These are phyloP conservation scores for Xylaria sp. DNA, from an alignment of 2,329 filamentous ascomycete genomes.

Conservation along the genomic window DNA sequence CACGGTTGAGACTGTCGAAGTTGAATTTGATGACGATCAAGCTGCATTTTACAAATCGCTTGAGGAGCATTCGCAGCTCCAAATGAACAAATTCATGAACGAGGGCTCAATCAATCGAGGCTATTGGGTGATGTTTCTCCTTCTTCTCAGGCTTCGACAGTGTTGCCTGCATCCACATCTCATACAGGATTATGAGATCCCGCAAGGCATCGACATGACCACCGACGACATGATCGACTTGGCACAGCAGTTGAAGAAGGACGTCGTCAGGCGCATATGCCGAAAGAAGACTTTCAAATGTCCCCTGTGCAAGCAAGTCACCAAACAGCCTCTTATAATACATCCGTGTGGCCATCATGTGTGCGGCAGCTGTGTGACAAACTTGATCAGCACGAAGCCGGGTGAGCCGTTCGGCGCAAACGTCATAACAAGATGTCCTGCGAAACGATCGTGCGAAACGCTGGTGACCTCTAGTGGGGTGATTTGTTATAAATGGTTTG, in stretches of 20 bases:
- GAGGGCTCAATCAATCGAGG: constrained; percentile 52
- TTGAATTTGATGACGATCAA: constrained; percentile 64
- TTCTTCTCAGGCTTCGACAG: constrained; percentile 75
- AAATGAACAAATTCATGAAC: constrained; percentile 27
- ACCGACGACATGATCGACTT: constrained; percentile 28
- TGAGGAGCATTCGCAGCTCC: constrained; percentile 23
- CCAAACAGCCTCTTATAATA: constrained; percentile 26
- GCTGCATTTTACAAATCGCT: constrained; percentile 59
- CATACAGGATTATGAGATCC: constrained; percentile 40
- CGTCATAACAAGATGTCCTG: too few relatives aligned
- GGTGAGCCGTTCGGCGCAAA: too few relatives aligned
- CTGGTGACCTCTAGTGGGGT: constrained; percentile 18
- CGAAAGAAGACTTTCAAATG: constrained; percentile 21
- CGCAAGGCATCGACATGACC: constrained; percentile 26
- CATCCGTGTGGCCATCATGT: constrained; percentile 31
- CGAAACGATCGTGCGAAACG: too few relatives aligned
- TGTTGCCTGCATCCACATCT: constrained; percentile 76
- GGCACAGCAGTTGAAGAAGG: constrained; percentile 19
- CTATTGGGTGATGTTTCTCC: constrained; percentile 74
- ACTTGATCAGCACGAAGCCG: constrained; percentile 10
- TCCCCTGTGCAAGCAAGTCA: constrained; percentile 22
- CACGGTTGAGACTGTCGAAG: constrained; percentile 53
- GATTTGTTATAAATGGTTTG: constrained; percentile 25
- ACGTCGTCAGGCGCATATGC: constrained; percentile 21
- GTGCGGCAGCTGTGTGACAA: constrained; percentile 28